phyloP scores from a whole-genome alignment of 352 stramenopile genomes.

The Paralagenidium karlingii region DNA sequence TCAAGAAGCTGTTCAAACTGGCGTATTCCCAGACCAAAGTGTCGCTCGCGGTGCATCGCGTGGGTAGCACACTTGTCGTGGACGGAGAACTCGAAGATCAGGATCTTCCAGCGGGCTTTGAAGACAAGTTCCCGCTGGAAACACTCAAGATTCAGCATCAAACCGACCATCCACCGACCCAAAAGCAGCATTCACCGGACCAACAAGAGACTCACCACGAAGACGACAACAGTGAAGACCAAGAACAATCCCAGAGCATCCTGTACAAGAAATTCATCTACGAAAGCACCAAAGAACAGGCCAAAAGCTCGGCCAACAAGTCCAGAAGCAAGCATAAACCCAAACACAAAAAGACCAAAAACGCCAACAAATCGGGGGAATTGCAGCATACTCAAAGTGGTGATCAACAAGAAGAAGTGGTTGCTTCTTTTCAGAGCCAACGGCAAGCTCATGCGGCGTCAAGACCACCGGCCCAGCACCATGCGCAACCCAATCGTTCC shows the following conservation, averaged over 20 bases:
- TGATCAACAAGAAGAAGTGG: too few relatives aligned
- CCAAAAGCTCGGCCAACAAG: not conserved
- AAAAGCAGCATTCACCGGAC: not conserved
- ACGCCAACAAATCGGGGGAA: conserved; percentile 11
- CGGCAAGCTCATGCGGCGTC: too few relatives aligned
- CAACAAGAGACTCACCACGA: not conserved
- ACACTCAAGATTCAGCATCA: conserved; percentile 43
- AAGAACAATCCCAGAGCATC: too few relatives aligned
- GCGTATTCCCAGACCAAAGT: conserved; percentile 67
- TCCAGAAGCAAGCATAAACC: not conserved
- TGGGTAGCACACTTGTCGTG: conserved; percentile 67
- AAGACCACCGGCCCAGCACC: too few relatives aligned
- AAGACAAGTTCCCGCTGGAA: conserved; percentile 35
- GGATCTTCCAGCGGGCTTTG: conserved; percentile 57
- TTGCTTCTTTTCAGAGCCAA: too few relatives aligned
- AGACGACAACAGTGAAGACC: too few relatives aligned
- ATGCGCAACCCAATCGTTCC: too few relatives aligned
- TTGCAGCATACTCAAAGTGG: too few relatives aligned
- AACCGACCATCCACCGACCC: conserved; percentile 6
- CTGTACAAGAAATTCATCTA: conserved; percentile 85
- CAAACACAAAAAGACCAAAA: conserved; percentile 20
- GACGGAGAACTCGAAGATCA: conserved; percentile 61
- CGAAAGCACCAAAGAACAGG: conserved; percentile 28
- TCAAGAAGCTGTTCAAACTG: conserved; percentile 81
- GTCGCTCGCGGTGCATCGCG: conserved; percentile 70